Percentiles rank a stretch among this genome's conserved stretches.
Evolutionary conservation across 768 basidiomycete species (phyloP).

Genomic region (Suillus weaverae): DNA sequence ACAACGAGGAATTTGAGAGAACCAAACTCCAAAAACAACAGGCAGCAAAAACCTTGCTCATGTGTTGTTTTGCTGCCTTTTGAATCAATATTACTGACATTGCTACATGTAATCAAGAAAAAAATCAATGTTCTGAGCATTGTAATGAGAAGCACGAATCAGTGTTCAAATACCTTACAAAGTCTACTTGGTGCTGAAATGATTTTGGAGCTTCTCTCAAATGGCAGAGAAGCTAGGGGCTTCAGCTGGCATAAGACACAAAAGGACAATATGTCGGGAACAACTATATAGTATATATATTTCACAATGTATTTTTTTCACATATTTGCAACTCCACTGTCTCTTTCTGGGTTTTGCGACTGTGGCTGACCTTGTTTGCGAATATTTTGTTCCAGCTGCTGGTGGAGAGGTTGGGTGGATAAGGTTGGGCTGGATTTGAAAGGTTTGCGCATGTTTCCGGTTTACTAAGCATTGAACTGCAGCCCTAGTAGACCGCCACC

Average conservation of each 20-base stretch:
- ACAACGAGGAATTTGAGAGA: not conserved
- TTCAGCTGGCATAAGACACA: not conserved
- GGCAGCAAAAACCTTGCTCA: not conserved
- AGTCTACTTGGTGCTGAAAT: conserved; percentile 23
- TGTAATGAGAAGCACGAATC: conserved; percentile 34
- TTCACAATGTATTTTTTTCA: too few relatives aligned
- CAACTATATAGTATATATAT: too few relatives aligned
- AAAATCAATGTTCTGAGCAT: conserved; percentile 15
- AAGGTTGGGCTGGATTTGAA: too few relatives aligned
- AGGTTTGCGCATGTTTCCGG: too few relatives aligned
- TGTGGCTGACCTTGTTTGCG: too few relatives aligned
- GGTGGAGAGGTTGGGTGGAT: too few relatives aligned
- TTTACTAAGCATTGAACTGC: too few relatives aligned
- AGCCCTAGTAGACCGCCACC: too few relatives aligned
- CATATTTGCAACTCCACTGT: too few relatives aligned
- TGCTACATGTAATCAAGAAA: conserved; percentile 8
- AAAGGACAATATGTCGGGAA: too few relatives aligned
- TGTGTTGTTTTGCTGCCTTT: not conserved
- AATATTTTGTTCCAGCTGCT: too few relatives aligned
- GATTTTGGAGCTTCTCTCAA: not conserved
- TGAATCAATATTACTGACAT: not conserved
- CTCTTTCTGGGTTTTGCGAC: too few relatives aligned
- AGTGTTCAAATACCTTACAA: conserved; percentile 21
- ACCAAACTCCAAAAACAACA: not conserved
- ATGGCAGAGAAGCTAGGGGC: not conserved